Evolutionary conservation across 176 grass and related monocot genomes (phyloP), one percentile per base, ranked within the genome.

Genomic region (Oropetium thomaeum): DNA sequence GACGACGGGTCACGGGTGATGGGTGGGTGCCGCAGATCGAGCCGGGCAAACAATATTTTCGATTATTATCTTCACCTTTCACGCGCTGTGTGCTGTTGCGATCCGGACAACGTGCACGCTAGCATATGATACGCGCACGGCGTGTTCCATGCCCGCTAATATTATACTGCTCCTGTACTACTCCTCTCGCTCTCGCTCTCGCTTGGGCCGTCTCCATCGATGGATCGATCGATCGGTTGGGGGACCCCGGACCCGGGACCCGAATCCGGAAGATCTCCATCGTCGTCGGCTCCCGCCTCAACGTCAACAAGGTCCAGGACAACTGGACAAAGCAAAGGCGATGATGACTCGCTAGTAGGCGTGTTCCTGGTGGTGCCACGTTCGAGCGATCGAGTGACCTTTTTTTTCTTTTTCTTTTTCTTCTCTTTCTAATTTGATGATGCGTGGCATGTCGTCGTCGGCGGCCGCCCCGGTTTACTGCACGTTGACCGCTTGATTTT

Each of bases 121-220:
- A 7, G 35, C 35, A 37, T 3, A 7, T 37, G 35, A 37, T 37
- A 11, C 17, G 27, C 47, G 48, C 14, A 53, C 69, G 48, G 39
- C 39, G 39, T 66, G 79, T 66, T 74, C 60, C 79, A 43, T 17
- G 79, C 38, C 48, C 38, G 47, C 17, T 7, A 5, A 51, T 51
- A 51, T 51, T 51, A 20, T 20, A 19, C 15, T 51, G 1, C 19
- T 42, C 41, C n/a, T n/a, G 8, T 43, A 11, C 11, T 1, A 11
- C 41, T 43, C 10, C 3, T 2, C 41, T 12, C 39, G 2, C 38
- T 41, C 42, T 14, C 1, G 42, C 42, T 13, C 39, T 10, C 1
- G 11, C 11, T 41, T 9, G 12, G 4, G 43, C 43, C 43, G 4
- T 4, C 15, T 6, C 4, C 3, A 3, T 15, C 15, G 14, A 47